Evolutionary conservation across 495 filamentous ascomycete species (phyloP), one percentile per base, ranked within the genome.

Genomic region (Hypoxylon fragiforme): DNA sequence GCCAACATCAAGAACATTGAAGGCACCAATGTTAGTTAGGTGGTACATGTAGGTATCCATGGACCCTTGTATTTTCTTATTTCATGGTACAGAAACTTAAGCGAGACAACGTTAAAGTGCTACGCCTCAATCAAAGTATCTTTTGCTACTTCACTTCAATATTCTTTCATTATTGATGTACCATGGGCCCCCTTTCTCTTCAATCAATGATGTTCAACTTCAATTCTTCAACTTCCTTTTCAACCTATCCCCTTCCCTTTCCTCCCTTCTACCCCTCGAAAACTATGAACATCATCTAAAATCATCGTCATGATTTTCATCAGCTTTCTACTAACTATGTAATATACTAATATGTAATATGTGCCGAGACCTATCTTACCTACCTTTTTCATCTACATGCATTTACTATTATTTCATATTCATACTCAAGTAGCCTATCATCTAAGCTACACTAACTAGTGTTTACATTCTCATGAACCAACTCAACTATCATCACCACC

Each of bases 51-150:
- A n/a, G n/a, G n/a, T n/a, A n/a, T n/a, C n/a, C n/a, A n/a, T n/a
- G n/a, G n/a, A n/a, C n/a, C n/a, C n/a, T n/a, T n/a, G n/a, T n/a
- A n/a, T n/a, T n/a, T n/a, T n/a, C n/a, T n/a, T n/a, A n/a, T n/a
- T n/a, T n/a, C n/a, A n/a, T n/a, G n/a, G n/a, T n/a, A n/a, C n/a
- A n/a, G n/a, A n/a, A n/a, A n/a, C n/a, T n/a, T n/a, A n/a, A n/a
- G n/a, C n/a, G n/a, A n/a, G n/a, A n/a, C n/a, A n/a, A n/a, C n/a
- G n/a, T n/a, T n/a, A n/a, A n/a, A n/a, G n/a, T 30, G 24, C 40
- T 41, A 40, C 2, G 15, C 36, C 18, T 20, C 46, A 43, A 42
- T 35, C 38, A 18, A n/a, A n/a, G n/a, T n/a, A n/a, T n/a, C n/a
- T n/a, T n/a, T n/a, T n/a, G n/a, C n/a, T n/a, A n/a, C n/a, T n/a